These are phyloP conservation scores for Tetradesmus lagerheimii DNA, from an alignment of 139 green algal species.

Conservation along the genomic window DNA sequence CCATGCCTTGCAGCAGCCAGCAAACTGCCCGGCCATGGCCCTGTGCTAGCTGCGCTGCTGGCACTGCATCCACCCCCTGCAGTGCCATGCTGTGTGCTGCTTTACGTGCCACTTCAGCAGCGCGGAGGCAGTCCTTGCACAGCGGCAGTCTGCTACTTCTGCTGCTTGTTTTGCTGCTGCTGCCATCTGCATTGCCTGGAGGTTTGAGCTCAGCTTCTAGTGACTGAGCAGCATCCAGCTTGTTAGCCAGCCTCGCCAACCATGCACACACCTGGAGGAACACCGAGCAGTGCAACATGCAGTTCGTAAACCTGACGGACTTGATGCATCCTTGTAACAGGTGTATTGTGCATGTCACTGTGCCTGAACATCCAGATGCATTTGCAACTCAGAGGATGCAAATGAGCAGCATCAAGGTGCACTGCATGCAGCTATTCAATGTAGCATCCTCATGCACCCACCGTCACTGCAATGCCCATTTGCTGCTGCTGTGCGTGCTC, in stretches of 20 bases:
- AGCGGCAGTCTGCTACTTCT: not conserved
- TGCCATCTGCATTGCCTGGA: constrained; percentile 13
- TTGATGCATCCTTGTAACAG: not conserved
- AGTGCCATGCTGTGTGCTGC: constrained; percentile 53
- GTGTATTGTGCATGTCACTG: not conserved
- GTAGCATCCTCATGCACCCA: not conserved
- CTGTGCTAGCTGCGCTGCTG: constrained; percentile 45
- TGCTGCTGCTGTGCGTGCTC: constrained; percentile 61
- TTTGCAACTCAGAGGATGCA: too few species aligned
- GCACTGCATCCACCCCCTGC: constrained; percentile 52
- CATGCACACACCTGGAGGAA: not conserved
- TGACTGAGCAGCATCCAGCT: constrained; percentile 13
- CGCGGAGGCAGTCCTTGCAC: constrained; percentile 57
- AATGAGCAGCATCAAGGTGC: too few species aligned
- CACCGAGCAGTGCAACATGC: not conserved
- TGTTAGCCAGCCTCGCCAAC: not conserved
- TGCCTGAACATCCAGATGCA: too few species aligned
- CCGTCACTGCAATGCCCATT: constrained; percentile 53
- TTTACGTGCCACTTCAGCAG: constrained; percentile 53
- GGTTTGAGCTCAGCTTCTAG: constrained; percentile 36
- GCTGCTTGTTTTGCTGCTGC: not conserved
- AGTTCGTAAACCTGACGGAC: not conserved
- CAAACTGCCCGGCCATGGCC: constrained; percentile 56
- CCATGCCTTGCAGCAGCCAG: constrained; percentile 49
- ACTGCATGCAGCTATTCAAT: not conserved